A percentile compares a stretch with the other conserved stretches of the same genome.
These are phyloP conservation scores for Corchorus capsularis DNA, from an alignment of 345 rosid genomes.

Conservation along the genomic window DNA sequence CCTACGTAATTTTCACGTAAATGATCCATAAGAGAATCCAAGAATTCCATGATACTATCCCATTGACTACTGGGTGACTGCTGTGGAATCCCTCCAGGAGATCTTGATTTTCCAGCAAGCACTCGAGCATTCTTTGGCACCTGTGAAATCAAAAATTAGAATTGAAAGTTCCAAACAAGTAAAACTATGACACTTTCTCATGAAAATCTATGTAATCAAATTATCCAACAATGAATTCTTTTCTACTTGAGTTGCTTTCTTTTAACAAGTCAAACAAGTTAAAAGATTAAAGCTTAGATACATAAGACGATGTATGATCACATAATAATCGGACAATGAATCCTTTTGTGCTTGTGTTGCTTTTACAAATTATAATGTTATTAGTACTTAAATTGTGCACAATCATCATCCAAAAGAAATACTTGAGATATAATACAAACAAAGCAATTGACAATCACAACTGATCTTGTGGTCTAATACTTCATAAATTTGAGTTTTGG, in stretches of 20 bases:
- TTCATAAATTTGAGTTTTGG: not conserved
- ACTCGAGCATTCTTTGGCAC: conserved; percentile 81
- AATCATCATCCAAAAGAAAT: not conserved
- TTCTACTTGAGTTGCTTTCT: too few species aligned
- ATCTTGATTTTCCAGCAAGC: conserved; percentile 73
- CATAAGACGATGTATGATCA: not conserved
- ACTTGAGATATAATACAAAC: not conserved
- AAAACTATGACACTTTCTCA: not conserved
- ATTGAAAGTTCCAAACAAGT: conserved; percentile 10
- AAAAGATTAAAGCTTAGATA: not conserved
- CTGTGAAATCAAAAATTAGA: conserved; percentile 36
- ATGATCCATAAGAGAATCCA: conserved; percentile 83
- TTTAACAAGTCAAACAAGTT: not conserved
- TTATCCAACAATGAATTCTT: too few species aligned
- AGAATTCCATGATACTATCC: conserved; percentile 87
- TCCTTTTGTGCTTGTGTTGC: not conserved
- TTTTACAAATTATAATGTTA: not conserved
- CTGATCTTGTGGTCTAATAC: not conserved
- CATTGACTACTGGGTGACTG: conserved; percentile 71
- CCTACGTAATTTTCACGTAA: conserved; percentile 87
- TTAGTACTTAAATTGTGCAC: not conserved
- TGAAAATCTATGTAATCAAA: not conserved
- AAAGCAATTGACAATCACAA: not conserved
- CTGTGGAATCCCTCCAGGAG: conserved; percentile 64
- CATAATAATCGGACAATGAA: not conserved